A percentile compares a stretch with the other conserved stretches of the same genome.
phyloP scores from a whole-genome alignment of 306 rosid genomes.

The Biancaea sappan region DNA sequence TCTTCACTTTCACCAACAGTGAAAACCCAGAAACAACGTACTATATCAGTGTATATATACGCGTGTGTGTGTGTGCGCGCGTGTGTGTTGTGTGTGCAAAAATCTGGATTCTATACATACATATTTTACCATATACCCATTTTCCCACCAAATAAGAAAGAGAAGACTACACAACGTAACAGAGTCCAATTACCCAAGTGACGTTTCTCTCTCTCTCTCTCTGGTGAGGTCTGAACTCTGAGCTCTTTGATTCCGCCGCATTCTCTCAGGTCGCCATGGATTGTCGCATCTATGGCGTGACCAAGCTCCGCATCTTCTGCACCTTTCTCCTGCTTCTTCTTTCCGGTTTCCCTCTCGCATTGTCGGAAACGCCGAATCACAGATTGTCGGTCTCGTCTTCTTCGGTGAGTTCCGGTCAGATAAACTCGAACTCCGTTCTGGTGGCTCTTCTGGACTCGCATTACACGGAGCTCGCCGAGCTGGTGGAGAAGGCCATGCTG shows the following conservation, averaged over 20 bases:
- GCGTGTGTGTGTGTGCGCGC: no score
- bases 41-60: no score
- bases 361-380: slow-evolving; percentile 34
- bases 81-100: no score
- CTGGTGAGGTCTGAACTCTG: slow-evolving; percentile 16
- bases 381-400: background rate
- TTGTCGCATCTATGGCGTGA: slow-evolving; percentile 33
- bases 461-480: slow-evolving; percentile 73
- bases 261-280: slow-evolving; percentile 56
- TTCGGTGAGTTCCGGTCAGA: slow-evolving; percentile 45
- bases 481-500: slow-evolving; percentile 69
- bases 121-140: background rate
- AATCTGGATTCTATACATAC: no score
- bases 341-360: slow-evolving; percentile 29
- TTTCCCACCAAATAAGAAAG: background rate
- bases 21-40: background rate
- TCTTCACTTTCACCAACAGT: background rate
- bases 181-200: background rate
- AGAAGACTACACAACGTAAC: background rate
- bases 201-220: slow-evolving; percentile 14
- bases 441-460: slow-evolving; percentile 85
- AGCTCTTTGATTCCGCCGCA: slow-evolving; percentile 43
- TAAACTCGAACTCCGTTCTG: slow-evolving; percentile 76
- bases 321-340: slow-evolving; percentile 15
- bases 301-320: slow-evolving; percentile 15